A percentile compares a stretch with the other conserved stretches of the same genome.
Evolutionary conservation across 805 yeast genomes (phyloP).

Genomic region (Teunomyces kruisii): DNA sequence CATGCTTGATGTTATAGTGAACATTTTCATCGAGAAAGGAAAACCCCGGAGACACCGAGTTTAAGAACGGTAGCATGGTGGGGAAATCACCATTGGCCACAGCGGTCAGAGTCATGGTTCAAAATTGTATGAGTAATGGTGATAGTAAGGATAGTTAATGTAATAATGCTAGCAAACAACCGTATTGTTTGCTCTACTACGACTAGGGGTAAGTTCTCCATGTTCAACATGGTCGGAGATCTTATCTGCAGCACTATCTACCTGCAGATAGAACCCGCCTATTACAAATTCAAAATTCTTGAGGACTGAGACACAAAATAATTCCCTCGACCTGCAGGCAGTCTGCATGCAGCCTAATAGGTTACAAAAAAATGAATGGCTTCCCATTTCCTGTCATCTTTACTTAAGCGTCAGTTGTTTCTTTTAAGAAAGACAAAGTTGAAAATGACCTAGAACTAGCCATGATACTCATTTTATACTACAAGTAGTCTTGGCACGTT

Average conservation of each 20-base stretch:
- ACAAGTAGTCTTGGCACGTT: neutral
- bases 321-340: neutral
- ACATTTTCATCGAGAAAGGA: conserved; percentile 31
- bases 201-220: neutral
- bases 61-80: conserved; percentile 27
- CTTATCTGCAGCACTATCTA: neutral
- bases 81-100: conserved; percentile 20
- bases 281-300: neutral
- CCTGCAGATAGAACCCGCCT: neutral
- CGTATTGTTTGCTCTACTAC: neutral
- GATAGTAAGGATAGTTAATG: too few species aligned
- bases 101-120: conserved; percentile 5
- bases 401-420: neutral
- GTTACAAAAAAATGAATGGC: neutral
- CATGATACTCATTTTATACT: neutral
- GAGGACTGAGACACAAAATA: neutral
- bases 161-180: too few species aligned
- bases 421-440: neutral
- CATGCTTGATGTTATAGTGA: conserved; percentile 25
- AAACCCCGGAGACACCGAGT: conserved; percentile 39
- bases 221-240: conserved; percentile 1
- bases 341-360: neutral
- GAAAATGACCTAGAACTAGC: neutral
- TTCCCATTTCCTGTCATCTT: neutral
- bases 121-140: too few species aligned